Conservation (phyloP, 345 rosid genomes). For the Adansonia digitata region DNA sequence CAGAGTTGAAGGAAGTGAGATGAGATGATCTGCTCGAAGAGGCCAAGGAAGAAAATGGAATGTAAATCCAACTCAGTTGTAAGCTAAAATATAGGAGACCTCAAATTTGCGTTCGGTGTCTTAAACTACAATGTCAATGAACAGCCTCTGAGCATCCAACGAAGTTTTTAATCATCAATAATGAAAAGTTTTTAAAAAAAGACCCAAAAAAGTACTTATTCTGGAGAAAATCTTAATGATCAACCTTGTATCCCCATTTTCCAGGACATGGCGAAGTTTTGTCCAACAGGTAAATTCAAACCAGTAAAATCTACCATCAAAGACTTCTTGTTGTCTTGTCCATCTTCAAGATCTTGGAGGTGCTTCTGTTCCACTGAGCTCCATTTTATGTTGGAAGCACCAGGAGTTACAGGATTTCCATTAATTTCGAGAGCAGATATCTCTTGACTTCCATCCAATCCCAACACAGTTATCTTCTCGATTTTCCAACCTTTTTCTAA, state of each 20-base stretch:
- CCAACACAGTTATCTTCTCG: conserved; percentile 61
- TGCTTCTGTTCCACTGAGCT: conserved; percentile 41
- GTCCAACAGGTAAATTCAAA: conserved; percentile 60
- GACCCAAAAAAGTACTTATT: too few species aligned
- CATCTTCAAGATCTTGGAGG: conserved; percentile 27
- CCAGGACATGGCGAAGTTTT: conserved; percentile 60
- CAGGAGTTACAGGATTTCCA: conserved; percentile 23
- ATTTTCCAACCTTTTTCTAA: conserved; percentile 68
- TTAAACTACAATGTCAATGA: conserved; percentile 5
- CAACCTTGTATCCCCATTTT: conserved; percentile 20
- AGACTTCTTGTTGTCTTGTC: conserved; percentile 31
- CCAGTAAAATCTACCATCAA: conserved; percentile 65
- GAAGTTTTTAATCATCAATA: conserved; percentile 6
- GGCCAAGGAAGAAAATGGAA: too few species aligned
- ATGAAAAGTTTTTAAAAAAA: not conserved
- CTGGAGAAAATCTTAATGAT: not conserved
- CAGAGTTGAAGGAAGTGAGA: too few species aligned
- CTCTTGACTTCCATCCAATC: conserved; percentile 44
- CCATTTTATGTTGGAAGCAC: conserved; percentile 25
- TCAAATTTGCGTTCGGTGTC: conserved; percentile 9
- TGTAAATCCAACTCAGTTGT: not conserved
- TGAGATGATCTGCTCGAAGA: too few species aligned
- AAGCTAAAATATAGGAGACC: not conserved
- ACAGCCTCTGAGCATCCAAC: conserved; percentile 4
- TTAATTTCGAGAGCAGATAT: conserved; percentile 43